Evolutionary conservation across 2,329 filamentous ascomycete genomes (phyloP), one percentile per base, ranked within the genome.

Genomic region (Camptophora hylomeconis): DNA sequence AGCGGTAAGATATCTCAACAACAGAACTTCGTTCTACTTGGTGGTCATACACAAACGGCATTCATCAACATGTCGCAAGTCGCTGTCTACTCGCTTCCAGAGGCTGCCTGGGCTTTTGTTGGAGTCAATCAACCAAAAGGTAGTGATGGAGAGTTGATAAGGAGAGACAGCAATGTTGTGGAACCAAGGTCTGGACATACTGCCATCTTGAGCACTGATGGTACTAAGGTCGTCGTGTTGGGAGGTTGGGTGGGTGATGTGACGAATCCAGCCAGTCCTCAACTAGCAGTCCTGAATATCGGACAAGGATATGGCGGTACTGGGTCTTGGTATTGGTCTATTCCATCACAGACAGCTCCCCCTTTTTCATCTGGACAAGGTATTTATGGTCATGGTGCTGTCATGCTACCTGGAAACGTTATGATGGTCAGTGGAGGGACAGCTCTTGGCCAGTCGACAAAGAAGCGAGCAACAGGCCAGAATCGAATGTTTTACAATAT

Each of bases 31-130:
- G 71, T 93, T 8, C 57, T 94, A 13, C 59, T 94, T 10, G 87
- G 86, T 21, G 87, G 87, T 1, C 84, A 94, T 49, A 92, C 84
- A 0, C 64, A 72, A 42, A 55, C 62, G 10, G 86, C 84, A 0
- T 94, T 93, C 49, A 76, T 94, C 57, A 92, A 94, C 51, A 94
- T 92, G 78, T 92, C 82, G 32, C 81, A 83, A 23, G 72, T 87
- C 1, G 87, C 84, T 0, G 60, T 94, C 2, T 93, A 86, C 64
- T 86, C 75, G 30, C 61, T 94, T 5, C 87, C 87, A 0, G 79
- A 92, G 45, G 75, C 84, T 47, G 76, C 70, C 30, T 95, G 87
- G 87, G 77, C 72, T 16, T 94, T 87, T 50, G 60, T 92, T 15
- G 62, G 67, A 1, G 71, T 86, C n/a, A 58, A 67, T 9, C 53